These are phyloP conservation scores for Malassezia globosa DNA, from an alignment of 1,284 basidiomycete genomes.

Conservation along the genomic window DNA sequence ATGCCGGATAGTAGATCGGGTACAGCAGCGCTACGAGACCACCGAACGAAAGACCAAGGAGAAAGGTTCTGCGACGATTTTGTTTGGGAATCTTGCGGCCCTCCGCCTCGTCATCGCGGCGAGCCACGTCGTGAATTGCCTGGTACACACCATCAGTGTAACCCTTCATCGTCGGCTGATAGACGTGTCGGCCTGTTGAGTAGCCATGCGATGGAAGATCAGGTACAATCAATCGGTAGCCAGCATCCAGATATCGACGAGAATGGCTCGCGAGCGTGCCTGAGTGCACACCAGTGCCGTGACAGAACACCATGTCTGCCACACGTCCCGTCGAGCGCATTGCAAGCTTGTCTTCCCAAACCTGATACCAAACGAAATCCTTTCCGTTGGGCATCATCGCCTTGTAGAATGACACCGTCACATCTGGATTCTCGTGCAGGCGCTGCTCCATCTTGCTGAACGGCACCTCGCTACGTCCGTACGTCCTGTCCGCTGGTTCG, in stretches of 20 bases:
- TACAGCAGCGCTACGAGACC: slow-evolving; percentile 36
- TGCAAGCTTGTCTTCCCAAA: slow-evolving; percentile 37
- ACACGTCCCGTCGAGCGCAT: slow-evolving; percentile 24
- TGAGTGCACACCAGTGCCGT: slow-evolving; percentile 43
- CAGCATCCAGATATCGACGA: slow-evolving; percentile 39
- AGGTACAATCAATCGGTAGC: slow-evolving; percentile 39
- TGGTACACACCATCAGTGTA: slow-evolving; percentile 32
- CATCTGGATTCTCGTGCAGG: slow-evolving; percentile 36
- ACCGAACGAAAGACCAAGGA: slow-evolving; percentile 42
- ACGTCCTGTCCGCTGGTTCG: slow-evolving; percentile 28
- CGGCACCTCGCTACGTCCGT: slow-evolving; percentile 29
- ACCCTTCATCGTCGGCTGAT: slow-evolving; percentile 24
- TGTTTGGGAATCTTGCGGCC: slow-evolving; percentile 19
- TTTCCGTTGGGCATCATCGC: slow-evolving; percentile 35
- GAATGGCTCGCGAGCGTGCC: slow-evolving; percentile 40
- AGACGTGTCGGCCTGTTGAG: slow-evolving; percentile 41
- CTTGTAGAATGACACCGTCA: slow-evolving; percentile 34
- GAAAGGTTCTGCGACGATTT: slow-evolving; percentile 34
- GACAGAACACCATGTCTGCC: slow-evolving; percentile 38
- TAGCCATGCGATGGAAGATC: slow-evolving; percentile 42
- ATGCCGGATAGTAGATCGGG: slow-evolving; percentile 33
- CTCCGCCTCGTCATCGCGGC: slow-evolving; percentile 23
- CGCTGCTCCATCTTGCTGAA: slow-evolving; percentile 41
- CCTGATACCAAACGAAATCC: slow-evolving; percentile 44
- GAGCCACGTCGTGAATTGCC: slow-evolving; percentile 35